phyloP scores from a whole-genome alignment of 306 rosid genomes.

The Alnus rubra region DNA sequence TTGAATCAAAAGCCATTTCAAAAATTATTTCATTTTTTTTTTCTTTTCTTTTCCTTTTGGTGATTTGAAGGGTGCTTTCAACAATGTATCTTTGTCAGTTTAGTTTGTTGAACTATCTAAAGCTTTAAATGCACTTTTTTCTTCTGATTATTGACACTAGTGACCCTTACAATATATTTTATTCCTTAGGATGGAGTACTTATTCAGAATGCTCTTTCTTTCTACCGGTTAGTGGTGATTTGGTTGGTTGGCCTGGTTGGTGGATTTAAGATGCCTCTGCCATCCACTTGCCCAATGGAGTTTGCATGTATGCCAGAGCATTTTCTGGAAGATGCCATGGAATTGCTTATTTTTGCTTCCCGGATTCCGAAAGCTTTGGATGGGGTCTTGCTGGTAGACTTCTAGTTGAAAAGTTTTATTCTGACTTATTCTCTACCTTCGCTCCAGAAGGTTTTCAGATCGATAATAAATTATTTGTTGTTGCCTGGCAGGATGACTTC shows the following conservation, averaged over 20 bases:
- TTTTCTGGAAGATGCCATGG: conserved; percentile 99
- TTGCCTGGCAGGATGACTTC: conserved; percentile 83
- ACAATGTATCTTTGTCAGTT: not conserved
- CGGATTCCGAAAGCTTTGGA: conserved; percentile 96
- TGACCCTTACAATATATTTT: conserved; percentile 19
- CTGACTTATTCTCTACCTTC: conserved; percentile 7
- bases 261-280: conserved; percentile 96
- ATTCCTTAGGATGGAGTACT: conserved; percentile 70
- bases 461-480: conserved; percentile 8
- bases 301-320: conserved; percentile 96
- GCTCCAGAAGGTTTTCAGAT: conserved; percentile 16
- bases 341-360: conserved; percentile 92
- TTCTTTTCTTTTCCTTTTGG: not conserved
- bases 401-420: conserved; percentile 5
- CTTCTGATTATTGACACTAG: conserved; percentile 18
- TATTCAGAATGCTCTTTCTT: conserved; percentile 76
- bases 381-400: conserved; percentile 75
- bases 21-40: not conserved
- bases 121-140: conserved; percentile 1
- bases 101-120: not conserved
- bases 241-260: conserved; percentile 97
- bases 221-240: conserved; percentile 84
- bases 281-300: conserved; percentile 73
- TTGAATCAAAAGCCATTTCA: not conserved
- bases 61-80: conserved; percentile 2